Evolutionary conservation across 352 stramenopile species (phyloP).

Genomic region (Pelagophyceae sp.): DNA sequence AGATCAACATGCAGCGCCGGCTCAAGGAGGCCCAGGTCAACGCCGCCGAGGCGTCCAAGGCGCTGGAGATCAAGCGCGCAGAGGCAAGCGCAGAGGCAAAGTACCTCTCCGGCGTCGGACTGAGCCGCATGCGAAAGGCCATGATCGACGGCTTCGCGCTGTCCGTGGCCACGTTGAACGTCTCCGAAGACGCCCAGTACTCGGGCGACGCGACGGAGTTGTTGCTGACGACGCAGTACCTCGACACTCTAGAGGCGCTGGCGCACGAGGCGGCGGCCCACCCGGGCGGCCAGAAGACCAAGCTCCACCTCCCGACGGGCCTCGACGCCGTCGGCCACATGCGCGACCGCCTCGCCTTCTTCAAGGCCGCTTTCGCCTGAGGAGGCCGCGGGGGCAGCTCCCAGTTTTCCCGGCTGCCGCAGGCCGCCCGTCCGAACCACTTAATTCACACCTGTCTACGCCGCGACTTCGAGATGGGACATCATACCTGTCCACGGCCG

Average conservation of each 20-base stretch:
- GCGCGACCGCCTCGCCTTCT: background rate
- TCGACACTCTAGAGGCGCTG: slow-evolving; percentile 63
- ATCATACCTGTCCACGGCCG: no score
- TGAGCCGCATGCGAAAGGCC: slow-evolving; percentile 47
- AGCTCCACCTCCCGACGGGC: background rate
- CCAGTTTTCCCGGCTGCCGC: no score
- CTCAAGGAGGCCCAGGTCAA: slow-evolving; percentile 60
- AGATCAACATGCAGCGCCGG: slow-evolving; percentile 59
- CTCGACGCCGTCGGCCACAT: background rate
- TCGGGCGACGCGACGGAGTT: slow-evolving; percentile 64
- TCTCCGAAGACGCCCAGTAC: slow-evolving; percentile 48
- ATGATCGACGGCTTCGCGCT: slow-evolving; percentile 75
- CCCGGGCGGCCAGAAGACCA: slow-evolving; percentile 27
- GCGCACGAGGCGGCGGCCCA: slow-evolving; percentile 56
- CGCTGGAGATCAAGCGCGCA: slow-evolving; percentile 63
- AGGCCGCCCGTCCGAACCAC: no score
- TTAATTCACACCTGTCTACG: no score
- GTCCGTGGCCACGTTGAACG: slow-evolving; percentile 37
- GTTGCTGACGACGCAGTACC: slow-evolving; percentile 67
- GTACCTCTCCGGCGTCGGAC: slow-evolving; percentile 67
- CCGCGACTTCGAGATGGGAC: no score
- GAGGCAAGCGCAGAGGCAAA: slow-evolving; percentile 71
- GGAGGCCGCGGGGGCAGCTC: no score
- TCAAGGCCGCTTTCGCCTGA: background rate
- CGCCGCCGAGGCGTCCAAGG: slow-evolving; percentile 62